A percentile compares a stretch with the other conserved stretches of the same genome.
phyloP scores from a whole-genome alignment of 108 stramenopile species.

The Nitzschia inconspicua region DNA sequence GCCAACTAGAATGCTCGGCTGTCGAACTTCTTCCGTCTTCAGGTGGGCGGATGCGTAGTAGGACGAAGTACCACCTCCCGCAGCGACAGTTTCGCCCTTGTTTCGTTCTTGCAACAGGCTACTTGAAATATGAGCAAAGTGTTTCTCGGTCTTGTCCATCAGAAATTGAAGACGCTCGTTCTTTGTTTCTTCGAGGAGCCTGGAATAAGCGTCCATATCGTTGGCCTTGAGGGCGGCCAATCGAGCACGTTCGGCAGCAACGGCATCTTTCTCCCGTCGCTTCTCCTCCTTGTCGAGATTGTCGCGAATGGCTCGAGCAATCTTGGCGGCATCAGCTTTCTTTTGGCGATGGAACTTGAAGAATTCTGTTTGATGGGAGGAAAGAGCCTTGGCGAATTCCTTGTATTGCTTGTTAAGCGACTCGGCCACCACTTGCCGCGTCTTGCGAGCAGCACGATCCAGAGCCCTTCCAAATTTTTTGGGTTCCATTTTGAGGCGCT shows the following conservation, averaged over 20 bases:
- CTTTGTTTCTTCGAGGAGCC: constrained; percentile 77
- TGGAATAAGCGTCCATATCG: constrained; percentile 86
- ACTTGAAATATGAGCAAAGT: constrained; percentile 74
- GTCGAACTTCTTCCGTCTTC: constrained; percentile 72
- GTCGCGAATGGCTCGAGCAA: constrained; percentile 71
- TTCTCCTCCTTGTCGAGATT: constrained; percentile 57
- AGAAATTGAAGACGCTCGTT: constrained; percentile 83
- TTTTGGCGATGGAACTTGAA: constrained; percentile 71
- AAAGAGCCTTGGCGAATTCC: constrained; percentile 64
- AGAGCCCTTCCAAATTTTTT: constrained; percentile 69
- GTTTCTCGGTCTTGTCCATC: constrained; percentile 80
- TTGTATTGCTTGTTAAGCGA: constrained; percentile 65
- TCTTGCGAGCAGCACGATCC: constrained; percentile 62
- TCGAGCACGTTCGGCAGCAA: constrained; percentile 67
- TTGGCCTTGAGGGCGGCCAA: constrained; percentile 80
- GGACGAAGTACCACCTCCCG: constrained; percentile 43
- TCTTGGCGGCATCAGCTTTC: constrained; percentile 44
- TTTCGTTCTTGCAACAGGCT: constrained; percentile 56
- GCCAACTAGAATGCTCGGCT: constrained; percentile 71
- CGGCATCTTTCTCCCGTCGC: constrained; percentile 73
- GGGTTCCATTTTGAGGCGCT: constrained; percentile 74
- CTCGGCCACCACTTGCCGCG: constrained; percentile 63
- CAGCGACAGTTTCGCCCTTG: constrained; percentile 37
- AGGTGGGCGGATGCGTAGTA: constrained; percentile 85
- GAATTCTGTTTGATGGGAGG: constrained; percentile 66